Base-by-base conservation (phyloP, 1,284 basidiomycete genomes). In the Apiotrichum akiyoshidainum region DNA sequence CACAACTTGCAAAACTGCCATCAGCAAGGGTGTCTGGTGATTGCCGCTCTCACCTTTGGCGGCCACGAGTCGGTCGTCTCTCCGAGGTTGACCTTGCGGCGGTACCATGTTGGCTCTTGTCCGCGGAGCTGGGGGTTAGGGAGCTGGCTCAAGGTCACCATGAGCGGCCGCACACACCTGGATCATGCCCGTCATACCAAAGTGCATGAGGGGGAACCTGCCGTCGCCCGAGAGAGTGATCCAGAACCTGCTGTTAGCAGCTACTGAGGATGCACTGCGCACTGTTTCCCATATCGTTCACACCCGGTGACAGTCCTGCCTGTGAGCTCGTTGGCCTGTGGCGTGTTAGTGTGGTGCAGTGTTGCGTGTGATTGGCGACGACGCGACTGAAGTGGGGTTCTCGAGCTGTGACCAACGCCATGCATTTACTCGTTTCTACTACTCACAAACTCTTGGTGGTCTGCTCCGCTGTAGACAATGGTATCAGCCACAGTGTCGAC, bases 121-220 rank as follows among this genome's bases (percentile, higher is more conserved):
- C 88, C 89, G 72, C 83, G 85, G 11, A 89, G 78, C 85, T 89
- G 57, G 17, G n/a, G 5, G n/a, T 46, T 11, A 21, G 39, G 58
- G 19, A 61, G 52, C 14, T 17, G 5, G 16, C 6, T n/a, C 9
- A 37, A 33, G 44, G 26, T 21, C 46, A 49, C 9, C 46, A 49
- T 14, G 19, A 26, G 35, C 48, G 40, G 10, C 35, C 16, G 21
- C 48, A 60, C 73, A 57, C 61, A 87, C 87, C 78, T 88, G 85
- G 40, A 91, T 80, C 85, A 86, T 78, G 11, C 89, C 88, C 3
- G 88, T 90, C 89, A 90, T 90, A 2, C 89, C 89, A 65, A 90
- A 88, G 71, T 90, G 88, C 58, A 90, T 78, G 6, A 90, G 85
- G 4, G 88, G 88, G 64, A 83, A 76, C 68, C 80, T 80, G 0